Conservation (phyloP, 2,329 filamentous ascomycete species). For the Hypoxylon sp. region DNA sequence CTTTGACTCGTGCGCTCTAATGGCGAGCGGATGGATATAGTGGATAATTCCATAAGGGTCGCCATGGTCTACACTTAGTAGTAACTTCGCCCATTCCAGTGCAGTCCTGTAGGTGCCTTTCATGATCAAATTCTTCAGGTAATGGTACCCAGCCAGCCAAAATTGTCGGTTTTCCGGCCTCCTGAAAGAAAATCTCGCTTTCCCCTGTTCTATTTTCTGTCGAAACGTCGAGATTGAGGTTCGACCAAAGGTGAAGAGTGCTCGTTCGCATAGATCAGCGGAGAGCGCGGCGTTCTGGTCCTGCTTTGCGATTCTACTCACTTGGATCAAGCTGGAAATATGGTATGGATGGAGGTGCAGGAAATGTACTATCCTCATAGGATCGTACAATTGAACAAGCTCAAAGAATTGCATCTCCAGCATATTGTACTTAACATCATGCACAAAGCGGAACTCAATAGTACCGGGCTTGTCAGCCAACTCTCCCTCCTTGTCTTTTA, state of each 20-base stretch:
- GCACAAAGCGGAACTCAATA: constrained; percentile 82
- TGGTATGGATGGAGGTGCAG: constrained; percentile 87
- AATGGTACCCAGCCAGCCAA: constrained; percentile 90
- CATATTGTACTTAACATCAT: constrained; percentile 80
- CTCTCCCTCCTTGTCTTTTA: constrained; percentile 57
- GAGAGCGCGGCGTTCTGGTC: constrained; percentile 90
- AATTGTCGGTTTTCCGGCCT: constrained; percentile 92
- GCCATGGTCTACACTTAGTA: constrained; percentile 79
- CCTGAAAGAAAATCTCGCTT: constrained; percentile 84
- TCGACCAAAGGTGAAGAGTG: constrained; percentile 93
- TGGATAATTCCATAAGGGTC: constrained; percentile 90
- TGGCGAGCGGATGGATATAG: constrained; percentile 84
- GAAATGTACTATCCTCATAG: constrained; percentile 83
- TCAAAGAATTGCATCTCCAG: constrained; percentile 83
- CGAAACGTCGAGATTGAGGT: constrained; percentile 88
- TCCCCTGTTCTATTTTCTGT: constrained; percentile 80
- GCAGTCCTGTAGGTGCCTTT: constrained; percentile 96
- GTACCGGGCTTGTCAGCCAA: constrained; percentile 62
- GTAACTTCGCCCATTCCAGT: constrained; percentile 91
- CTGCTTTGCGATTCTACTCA: constrained; percentile 91
- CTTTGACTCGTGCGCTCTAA: constrained; percentile 83
- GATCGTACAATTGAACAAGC: constrained; percentile 87
- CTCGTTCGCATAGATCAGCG: constrained; percentile 89
- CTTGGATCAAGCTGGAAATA: constrained; percentile 92
- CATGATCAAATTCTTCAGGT: constrained; percentile 86